These are phyloP conservation scores for Vaccinium myrtillus DNA, from an alignment of 148 eudicot species.

Conservation along the genomic window DNA sequence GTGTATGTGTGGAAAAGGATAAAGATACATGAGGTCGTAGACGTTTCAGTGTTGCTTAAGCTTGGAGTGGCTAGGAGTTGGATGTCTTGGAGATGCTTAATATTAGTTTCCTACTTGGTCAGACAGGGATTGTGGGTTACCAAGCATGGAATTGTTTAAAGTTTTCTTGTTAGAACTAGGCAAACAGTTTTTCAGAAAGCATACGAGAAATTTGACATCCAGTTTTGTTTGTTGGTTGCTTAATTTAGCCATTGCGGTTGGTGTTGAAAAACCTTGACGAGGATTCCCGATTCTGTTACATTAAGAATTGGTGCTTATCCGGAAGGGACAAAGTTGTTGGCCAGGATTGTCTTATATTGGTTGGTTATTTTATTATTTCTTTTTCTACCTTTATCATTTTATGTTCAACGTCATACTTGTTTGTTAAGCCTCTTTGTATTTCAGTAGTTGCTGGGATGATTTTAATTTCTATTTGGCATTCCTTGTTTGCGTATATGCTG, in stretches of 20 bases:
- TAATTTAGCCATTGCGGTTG: not conserved
- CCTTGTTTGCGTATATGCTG: not conserved
- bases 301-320: not conserved
- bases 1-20: not conserved
- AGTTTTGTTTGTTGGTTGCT: slow-evolving; percentile 7
- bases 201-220: not conserved
- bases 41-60: not conserved
- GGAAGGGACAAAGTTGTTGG: not conserved
- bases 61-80: slow-evolving; percentile 4
- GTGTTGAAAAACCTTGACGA: not conserved
- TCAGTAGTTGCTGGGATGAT: not conserved
- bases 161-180: not conserved
- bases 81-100: not conserved
- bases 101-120: not conserved
- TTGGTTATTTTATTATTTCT: not conserved
- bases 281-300: not conserved
- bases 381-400: not conserved
- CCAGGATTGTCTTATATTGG: not conserved
- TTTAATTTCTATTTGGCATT: not conserved
- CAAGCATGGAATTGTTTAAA: not conserved
- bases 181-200: not conserved
- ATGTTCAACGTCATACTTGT: not conserved
- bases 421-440: not conserved
- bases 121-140: not conserved
- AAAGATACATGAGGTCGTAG: not conserved